Conservation (phyloP, 73 alveolate genomes). For the Uronychia setigera region DNA sequence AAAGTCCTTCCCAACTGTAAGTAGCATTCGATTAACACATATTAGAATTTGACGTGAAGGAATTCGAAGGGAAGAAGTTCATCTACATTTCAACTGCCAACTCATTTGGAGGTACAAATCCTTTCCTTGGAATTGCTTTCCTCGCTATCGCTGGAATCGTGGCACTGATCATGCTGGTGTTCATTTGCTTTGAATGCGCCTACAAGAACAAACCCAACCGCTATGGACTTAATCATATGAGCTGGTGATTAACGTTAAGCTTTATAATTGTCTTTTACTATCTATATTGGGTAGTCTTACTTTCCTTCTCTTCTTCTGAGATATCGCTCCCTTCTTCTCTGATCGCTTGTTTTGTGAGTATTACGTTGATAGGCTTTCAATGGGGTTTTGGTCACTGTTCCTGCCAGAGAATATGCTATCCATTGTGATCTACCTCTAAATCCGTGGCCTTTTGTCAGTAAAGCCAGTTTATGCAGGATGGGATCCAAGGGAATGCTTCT, state of each 20-base stretch:
- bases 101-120: slow-evolving; percentile 77
- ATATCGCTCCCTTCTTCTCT: too few species aligned
- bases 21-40: not conserved
- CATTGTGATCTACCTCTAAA: too few species aligned
- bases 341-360: too few species aligned
- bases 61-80: slow-evolving; percentile 68
- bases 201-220: not conserved
- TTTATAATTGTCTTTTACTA: not conserved
- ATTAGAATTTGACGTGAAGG: slow-evolving; percentile 40
- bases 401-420: too few species aligned
- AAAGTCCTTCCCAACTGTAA: slow-evolving; percentile 28
- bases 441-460: too few species aligned
- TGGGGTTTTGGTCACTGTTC: too few species aligned
- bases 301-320: too few species aligned
- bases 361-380: too few species aligned
- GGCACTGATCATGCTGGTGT: slow-evolving; percentile 41
- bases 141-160: slow-evolving; percentile 50
- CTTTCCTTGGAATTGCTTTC: slow-evolving; percentile 71
- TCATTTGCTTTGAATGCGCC: slow-evolving; percentile 34
- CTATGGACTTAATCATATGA: not conserved
- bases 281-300: not conserved
- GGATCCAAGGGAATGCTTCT: too few species aligned
- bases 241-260: not conserved
- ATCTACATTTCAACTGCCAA: slow-evolving; percentile 64
- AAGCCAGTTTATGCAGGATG: too few species aligned